Conservation (phyloP, 306 rosid genomes). For the Vicia sativa region DNA sequence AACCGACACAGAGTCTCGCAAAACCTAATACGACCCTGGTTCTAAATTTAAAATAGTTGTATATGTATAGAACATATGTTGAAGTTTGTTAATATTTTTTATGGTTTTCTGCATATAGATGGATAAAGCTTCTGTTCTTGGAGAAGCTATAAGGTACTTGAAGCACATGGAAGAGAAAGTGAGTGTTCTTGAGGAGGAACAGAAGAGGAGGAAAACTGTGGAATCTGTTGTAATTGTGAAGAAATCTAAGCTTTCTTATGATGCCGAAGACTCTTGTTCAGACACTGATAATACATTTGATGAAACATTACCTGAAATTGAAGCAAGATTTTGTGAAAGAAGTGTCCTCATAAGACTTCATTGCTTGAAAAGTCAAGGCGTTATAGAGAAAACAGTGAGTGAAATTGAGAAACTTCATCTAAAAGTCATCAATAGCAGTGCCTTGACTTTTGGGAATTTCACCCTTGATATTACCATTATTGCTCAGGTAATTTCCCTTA, state of each 20-base stretch:
- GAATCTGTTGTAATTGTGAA: conserved; percentile 77
- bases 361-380: conserved; percentile 76
- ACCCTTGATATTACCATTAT: conserved; percentile 81
- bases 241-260: conserved; percentile 58
- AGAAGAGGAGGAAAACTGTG: conserved; percentile 54
- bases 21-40: not conserved
- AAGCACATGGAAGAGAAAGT: conserved; percentile 84
- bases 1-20: too few species aligned
- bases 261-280: conserved; percentile 49
- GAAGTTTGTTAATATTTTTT: not conserved
- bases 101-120: conserved; percentile 47
- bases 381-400: conserved; percentile 58
- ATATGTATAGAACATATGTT: not conserved
- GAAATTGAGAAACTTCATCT: conserved; percentile 78
- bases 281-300: conserved; percentile 36
- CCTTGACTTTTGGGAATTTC: conserved; percentile 74
- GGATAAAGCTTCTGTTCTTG: conserved; percentile 99
- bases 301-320: conserved; percentile 80
- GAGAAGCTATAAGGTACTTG: conserved; percentile 87
- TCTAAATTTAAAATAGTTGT: not conserved
- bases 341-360: conserved; percentile 83
- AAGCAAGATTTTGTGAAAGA: conserved; percentile 79
- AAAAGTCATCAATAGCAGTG: conserved; percentile 64
- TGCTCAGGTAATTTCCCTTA: conserved; percentile 61
- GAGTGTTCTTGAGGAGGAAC: conserved; percentile 84